These are phyloP conservation scores for Talaromyces nanjingensis DNA, from an alignment of 495 filamentous ascomycete genomes.

Conservation along the genomic window DNA sequence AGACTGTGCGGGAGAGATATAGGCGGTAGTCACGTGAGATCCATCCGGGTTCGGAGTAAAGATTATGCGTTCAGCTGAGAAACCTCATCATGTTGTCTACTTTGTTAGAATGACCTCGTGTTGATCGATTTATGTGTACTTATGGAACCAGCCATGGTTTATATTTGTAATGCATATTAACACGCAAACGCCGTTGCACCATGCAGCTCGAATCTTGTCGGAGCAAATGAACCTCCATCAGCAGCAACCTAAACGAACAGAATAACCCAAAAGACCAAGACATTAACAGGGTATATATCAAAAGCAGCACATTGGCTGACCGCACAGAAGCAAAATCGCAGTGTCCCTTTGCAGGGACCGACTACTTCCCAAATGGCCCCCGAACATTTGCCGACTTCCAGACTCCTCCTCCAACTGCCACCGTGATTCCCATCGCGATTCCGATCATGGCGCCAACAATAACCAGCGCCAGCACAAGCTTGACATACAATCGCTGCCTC, in stretches of 20 bases:
- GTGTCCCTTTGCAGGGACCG: background rate
- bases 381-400: slow-evolving; percentile 37
- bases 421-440: slow-evolving; percentile 56
- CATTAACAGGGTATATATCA: background rate
- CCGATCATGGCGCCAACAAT: slow-evolving; percentile 54
- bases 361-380: slow-evolving; percentile 14
- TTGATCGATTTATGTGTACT: background rate
- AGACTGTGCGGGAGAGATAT: slow-evolving; percentile 10
- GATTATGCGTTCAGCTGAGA: background rate
- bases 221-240: background rate
- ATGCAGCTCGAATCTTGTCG: background rate
- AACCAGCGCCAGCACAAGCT: slow-evolving; percentile 48
- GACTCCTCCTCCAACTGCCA: slow-evolving; percentile 52
- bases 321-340: background rate
- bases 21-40: background rate
- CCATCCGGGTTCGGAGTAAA: background rate
- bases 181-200: background rate
- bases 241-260: background rate
- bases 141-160: slow-evolving; percentile 1
- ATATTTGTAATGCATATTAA: background rate
- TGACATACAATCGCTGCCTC: slow-evolving; percentile 43
- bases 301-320: background rate
- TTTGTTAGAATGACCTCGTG: background rate
- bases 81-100: background rate
- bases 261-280: background rate